Percentiles rank a stretch among this genome's conserved stretches.
These are phyloP conservation scores for Lipomyces yamanashiensis DNA, from an alignment of 805 yeast species.

Conservation along the genomic window DNA sequence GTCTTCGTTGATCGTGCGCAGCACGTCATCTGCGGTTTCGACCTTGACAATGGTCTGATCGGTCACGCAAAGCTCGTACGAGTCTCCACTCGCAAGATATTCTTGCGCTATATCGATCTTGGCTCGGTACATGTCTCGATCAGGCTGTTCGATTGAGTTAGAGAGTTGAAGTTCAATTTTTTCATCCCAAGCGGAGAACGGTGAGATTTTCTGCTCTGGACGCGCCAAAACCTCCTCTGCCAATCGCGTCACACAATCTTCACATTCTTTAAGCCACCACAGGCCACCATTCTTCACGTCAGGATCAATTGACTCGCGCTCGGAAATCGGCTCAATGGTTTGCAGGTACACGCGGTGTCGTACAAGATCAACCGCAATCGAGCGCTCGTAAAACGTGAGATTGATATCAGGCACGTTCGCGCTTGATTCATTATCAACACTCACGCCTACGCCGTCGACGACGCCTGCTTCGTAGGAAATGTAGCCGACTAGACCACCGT, in stretches of 20 bases:
- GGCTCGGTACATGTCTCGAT: conserved; percentile 50
- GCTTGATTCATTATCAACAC: conserved; percentile 7
- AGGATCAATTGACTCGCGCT: too few species aligned
- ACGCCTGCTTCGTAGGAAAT: conserved; percentile 88
- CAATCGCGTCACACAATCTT: neutral
- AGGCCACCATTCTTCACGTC: neutral
- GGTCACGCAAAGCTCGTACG: conserved; percentile 91
- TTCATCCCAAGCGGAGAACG: neutral
- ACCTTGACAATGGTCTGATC: conserved; percentile 50
- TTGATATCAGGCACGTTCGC: conserved; percentile 62
- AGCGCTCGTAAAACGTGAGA: conserved; percentile 69
- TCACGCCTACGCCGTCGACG: conserved; percentile 34
- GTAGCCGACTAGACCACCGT: conserved; percentile 90
- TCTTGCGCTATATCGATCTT: conserved; percentile 70
- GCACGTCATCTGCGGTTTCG: too few species aligned
- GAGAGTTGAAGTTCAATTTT: neutral
- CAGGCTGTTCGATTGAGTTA: conserved; percentile 1
- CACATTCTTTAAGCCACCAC: neutral
- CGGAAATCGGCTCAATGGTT: neutral
- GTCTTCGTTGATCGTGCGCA: too few species aligned
- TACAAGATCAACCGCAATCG: conserved; percentile 59
- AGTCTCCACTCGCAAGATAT: conserved; percentile 76
- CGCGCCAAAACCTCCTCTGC: too few species aligned
- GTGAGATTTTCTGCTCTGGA: neutral
- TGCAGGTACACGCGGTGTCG: conserved; percentile 50